Evolutionary conservation across 2,329 filamentous ascomycete species (phyloP), one percentile per base, ranked within the genome.

Genomic region (Aspergillus piperis): DNA sequence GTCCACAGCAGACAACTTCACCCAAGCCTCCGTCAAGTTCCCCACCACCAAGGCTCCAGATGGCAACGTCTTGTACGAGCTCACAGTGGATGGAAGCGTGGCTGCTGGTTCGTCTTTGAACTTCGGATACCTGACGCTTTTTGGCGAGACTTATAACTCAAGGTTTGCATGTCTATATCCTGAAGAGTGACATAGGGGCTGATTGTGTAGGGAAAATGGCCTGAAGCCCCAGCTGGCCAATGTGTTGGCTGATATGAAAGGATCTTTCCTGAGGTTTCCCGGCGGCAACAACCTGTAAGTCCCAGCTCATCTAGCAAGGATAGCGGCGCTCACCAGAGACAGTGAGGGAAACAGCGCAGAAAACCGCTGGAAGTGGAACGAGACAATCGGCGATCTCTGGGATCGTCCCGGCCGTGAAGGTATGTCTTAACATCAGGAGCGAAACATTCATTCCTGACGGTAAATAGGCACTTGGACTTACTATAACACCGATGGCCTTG

Each of bases 281-380:
- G 88, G 88, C 7, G 87, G 86, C 23, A 87, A 87, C 70, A 87
- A 86, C 77, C 73, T 88, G 71, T 74, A 69, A 59, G 73, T 68
- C 15, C 36, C 4, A 32, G 5, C 3, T n/a, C 42, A 44, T 19
- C 30, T 27, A 13, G 8, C 57, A 8, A 17, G 66, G 5, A 19
- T 7, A 13, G 62, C 54, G 54, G 25, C 11, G 21, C 44, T 58
- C 13, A 59, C 54, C 30, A 52, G 11, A 8, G 27, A 2, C 17
- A 68, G 66, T 11, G 68, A 69, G 62, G 69, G 67, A 25, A 57
- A 66, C 36, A 61, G 38, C 55, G 42, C 69, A 62, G 57, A 65
- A 50, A 44, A 59, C 58, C 42, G 63, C 6, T 82, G 79, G 80
- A 80, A 81, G 60, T 84, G 82, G 82, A 82, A 83, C 59, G 77